phyloP scores from a whole-genome alignment of 345 rosid genomes.

The Melastoma malabathricum region DNA sequence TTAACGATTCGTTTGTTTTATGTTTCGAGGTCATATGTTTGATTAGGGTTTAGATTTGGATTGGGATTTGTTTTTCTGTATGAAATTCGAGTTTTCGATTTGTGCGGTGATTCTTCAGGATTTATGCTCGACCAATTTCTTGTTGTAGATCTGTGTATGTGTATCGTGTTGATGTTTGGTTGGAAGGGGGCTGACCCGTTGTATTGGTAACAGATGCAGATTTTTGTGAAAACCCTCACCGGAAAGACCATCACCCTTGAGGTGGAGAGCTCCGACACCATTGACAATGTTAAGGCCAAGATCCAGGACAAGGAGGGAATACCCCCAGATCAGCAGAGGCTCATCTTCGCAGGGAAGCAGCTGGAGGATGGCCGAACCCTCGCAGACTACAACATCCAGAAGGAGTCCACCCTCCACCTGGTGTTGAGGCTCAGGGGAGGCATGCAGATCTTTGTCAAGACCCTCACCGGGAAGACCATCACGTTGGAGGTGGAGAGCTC shows the following conservation, averaged over 20 bases:
- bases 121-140: too few relatives aligned
- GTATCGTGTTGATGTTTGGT: too few relatives aligned
- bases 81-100: too few relatives aligned
- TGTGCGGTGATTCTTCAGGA: too few relatives aligned
- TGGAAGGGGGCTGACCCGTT: too few relatives aligned
- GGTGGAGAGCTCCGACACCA: conserved; percentile 1
- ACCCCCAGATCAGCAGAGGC: conserved; percentile 8
- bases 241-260: conserved; percentile 7
- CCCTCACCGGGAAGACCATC: conserved; percentile 12
- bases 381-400: conserved; percentile 6
- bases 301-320: conserved; percentile 6
- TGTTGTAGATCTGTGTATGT: too few relatives aligned
- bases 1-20: too few relatives aligned
- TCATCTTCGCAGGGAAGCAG: conserved; percentile 7
- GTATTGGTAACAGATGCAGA: too few relatives aligned
- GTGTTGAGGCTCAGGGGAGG: conserved; percentile 7
- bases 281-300: conserved; percentile 3
- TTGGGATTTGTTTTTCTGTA: too few relatives aligned
- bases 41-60: too few relatives aligned
- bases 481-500: conserved; percentile 12
- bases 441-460: conserved; percentile 9
- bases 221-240: conserved; percentile 1
- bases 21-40: too few relatives aligned
- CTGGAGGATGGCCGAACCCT: conserved; percentile 7
- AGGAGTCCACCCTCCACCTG: conserved; percentile 9